Evolutionary conservation across 2,329 filamentous ascomycete genomes (phyloP), one percentile per base, ranked within the genome.

Genomic region (Neurospora sp.): DNA sequence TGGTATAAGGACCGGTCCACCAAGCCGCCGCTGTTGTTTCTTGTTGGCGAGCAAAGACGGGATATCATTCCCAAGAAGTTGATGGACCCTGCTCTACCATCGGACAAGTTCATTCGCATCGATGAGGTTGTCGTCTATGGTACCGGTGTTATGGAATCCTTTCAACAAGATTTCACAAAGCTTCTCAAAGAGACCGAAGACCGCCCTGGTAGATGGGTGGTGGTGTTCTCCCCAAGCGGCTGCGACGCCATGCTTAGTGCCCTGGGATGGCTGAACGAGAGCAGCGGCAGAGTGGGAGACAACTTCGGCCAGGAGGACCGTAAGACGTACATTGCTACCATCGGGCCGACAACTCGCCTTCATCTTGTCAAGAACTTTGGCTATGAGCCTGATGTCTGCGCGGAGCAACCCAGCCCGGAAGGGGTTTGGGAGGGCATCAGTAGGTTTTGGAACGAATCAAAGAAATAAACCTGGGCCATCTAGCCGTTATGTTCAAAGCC

Each of bases 331-430:
- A 84, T 98, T 72, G 93, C 91, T 15, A 96, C 94, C 0, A 99
- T 99, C 79, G 96, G 96, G 0, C 95, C 96, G 13, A 99, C 96
- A 19, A 99, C 96, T 11, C 86, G 90, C 73, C 89, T 93, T 74
- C 89, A 93, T 80, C 81, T 99, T 66, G 78, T 82, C 17, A 82
- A 84, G 23, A 85, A 83, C 1, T 93, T 93, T 78, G 86, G 81
- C 0, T 91, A 89, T 73, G 84, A 89, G 75, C 89, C 92, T 0
- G 89, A 95, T 77, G 91, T 92, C n/a, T 96, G 91, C 79, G 92
- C 96, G 1, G 87, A 87, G 76, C 90, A 85, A 76, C 96, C 96
- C 1, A 97, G 88, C 78, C 92, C 94, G 0, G 89, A 95, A 76
- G 94, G 94, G 0, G 82, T 98, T 1, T 84, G 87, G 73, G 82